phyloP scores from a whole-genome alignment of 1,139 yeast genomes.

The Hyphopichia fennica region DNA sequence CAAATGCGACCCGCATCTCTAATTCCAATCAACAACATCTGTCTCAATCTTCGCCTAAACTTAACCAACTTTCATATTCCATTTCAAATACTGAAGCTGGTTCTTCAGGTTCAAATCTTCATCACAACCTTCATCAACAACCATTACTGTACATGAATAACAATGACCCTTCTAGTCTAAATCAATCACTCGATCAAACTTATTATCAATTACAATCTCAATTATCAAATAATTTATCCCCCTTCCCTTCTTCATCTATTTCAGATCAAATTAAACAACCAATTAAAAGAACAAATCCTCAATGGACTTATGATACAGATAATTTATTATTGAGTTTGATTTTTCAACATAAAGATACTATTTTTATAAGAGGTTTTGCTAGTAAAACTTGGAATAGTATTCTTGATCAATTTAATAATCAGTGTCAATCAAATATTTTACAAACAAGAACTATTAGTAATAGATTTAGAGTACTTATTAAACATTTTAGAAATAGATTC shows the following conservation, averaged over 20 bases:
- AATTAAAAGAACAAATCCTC: constrained; percentile 7
- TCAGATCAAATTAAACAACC: too few species aligned
- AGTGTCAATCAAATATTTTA: constrained; percentile 18
- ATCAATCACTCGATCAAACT: too few species aligned
- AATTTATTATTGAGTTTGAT: constrained; percentile 22
- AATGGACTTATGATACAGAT: constrained; percentile 30
- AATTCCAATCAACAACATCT: neutral
- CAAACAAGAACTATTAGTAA: constrained; percentile 33
- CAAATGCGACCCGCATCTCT: neutral
- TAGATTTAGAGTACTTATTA: constrained; percentile 23
- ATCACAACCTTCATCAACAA: too few species aligned
- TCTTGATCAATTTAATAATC: constrained; percentile 22
- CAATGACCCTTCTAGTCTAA: too few species aligned
- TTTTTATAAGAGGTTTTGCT: constrained; percentile 30
- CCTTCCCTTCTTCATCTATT: too few species aligned
- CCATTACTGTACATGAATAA: too few species aligned
- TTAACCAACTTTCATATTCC: neutral
- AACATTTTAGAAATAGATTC: constrained; percentile 23
- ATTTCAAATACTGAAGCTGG: constrained; percentile 1
- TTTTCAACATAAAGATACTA: constrained; percentile 18
- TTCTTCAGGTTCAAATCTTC: neutral
- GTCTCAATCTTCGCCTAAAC: neutral
- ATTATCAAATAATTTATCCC: too few species aligned
- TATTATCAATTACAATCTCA: too few species aligned
- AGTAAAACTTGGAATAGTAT: constrained; percentile 30